These are phyloP conservation scores for Ogataea wickerhamii DNA, from an alignment of 805 yeast species.

Conservation along the genomic window DNA sequence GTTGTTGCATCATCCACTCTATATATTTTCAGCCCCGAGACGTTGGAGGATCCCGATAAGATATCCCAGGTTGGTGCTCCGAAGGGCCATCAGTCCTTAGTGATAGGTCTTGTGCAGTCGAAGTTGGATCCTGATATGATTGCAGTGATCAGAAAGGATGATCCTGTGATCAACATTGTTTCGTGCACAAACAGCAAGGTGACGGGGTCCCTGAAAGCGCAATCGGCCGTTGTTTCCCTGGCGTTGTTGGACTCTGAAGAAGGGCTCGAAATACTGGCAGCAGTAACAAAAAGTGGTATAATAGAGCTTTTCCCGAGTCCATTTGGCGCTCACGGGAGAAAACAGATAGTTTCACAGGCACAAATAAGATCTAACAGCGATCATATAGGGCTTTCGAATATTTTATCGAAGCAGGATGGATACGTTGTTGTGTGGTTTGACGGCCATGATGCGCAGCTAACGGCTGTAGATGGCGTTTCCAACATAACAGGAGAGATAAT, in stretches of 20 bases:
- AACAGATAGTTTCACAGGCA: constrained; percentile 15
- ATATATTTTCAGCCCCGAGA: constrained; percentile 30
- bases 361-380: constrained; percentile 16
- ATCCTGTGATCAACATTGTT: constrained; percentile 33
- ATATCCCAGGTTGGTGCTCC: constrained; percentile 33
- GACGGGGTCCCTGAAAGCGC: constrained; percentile 33
- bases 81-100: constrained; percentile 31
- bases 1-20: constrained; percentile 31
- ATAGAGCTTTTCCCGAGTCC: constrained; percentile 27
- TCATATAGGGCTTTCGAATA: constrained; percentile 12
- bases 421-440: constrained; percentile 27
- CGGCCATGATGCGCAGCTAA: constrained; percentile 22
- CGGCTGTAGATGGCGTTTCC: constrained; percentile 24
- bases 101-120: constrained; percentile 35
- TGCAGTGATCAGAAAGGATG: constrained; percentile 33
- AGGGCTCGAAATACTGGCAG: constrained; percentile 32
- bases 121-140: constrained; percentile 30
- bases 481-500: constrained; percentile 16
- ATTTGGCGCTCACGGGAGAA: constrained; percentile 18
- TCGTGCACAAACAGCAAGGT: constrained; percentile 28
- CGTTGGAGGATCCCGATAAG: constrained; percentile 22
- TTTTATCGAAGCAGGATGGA: constrained; percentile 7
- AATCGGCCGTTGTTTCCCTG: constrained; percentile 31
- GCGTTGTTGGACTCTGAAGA: constrained; percentile 28
- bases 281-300: constrained; percentile 19